Conservation (phyloP, 2,329 filamentous ascomycete genomes). For the Plectosphaerella plurivora region DNA sequence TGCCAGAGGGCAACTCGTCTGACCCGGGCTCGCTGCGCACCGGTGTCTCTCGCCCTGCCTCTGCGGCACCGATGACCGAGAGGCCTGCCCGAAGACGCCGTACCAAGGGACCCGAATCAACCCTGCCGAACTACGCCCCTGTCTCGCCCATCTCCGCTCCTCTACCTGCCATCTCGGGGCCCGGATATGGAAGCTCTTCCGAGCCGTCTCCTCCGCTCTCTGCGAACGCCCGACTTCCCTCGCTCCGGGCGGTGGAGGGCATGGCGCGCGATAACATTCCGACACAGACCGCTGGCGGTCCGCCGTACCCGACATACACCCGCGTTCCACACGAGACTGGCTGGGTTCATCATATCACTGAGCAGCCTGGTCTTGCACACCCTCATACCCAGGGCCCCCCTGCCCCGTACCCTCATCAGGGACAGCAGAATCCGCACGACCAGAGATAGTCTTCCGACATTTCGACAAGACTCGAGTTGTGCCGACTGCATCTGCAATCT, state of each 20-base stretch:
- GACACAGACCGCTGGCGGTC: slow-evolving; percentile 3
- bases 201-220: slow-evolving; percentile 32
- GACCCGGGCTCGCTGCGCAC: slow-evolving; percentile 19
- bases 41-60: slow-evolving; percentile 25
- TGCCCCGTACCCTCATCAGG: too few species aligned
- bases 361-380: not conserved
- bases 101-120: slow-evolving; percentile 41
- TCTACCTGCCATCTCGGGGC: slow-evolving; percentile 36
- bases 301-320: slow-evolving; percentile 9
- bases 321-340: slow-evolving; percentile 12
- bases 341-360: slow-evolving; percentile 3
- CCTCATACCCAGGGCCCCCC: not conserved
- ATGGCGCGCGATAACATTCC: not conserved
- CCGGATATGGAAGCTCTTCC: slow-evolving; percentile 28
- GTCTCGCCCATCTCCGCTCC: slow-evolving; percentile 24
- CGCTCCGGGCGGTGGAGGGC: slow-evolving; percentile 41
- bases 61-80: slow-evolving; percentile 40
- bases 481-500: too few species aligned
- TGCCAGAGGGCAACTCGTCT: slow-evolving; percentile 30
- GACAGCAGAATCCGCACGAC: too few species aligned
- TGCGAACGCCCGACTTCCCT: slow-evolving; percentile 40
- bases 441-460: too few species aligned
- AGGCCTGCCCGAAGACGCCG: slow-evolving; percentile 41
- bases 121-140: slow-evolving; percentile 33
- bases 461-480: too few species aligned